Conservation (phyloP, 495 filamentous ascomycete species). For the Aspergillus nidulans region DNA sequence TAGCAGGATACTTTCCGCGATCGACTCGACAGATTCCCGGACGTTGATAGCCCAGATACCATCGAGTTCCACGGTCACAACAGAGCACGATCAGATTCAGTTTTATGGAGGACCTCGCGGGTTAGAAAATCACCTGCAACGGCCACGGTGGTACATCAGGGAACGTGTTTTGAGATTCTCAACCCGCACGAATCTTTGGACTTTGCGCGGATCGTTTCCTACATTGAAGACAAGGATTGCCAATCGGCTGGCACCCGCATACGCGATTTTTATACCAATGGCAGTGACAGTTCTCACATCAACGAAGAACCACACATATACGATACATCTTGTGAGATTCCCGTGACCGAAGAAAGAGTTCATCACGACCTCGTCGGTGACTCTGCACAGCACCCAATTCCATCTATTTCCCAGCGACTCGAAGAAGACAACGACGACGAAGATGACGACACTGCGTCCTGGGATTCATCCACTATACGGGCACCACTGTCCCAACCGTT, state of each 20-base stretch:
- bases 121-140: slow-evolving; percentile 9
- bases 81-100: slow-evolving; percentile 28
- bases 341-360: slow-evolving; percentile 6
- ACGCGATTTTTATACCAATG: slow-evolving; percentile 23
- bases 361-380: slow-evolving; percentile 21
- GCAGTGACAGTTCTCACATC: slow-evolving; percentile 3
- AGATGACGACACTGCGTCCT: slow-evolving; percentile 9
- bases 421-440: slow-evolving; percentile 19
- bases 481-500: slow-evolving; percentile 11
- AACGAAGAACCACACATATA: neutral
- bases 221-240: slow-evolving; percentile 37
- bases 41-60: slow-evolving; percentile 9
- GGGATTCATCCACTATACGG: too few species aligned
- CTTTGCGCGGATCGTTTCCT: slow-evolving; percentile 38
- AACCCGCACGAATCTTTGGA: slow-evolving; percentile 42
- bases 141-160: slow-evolving; percentile 36
- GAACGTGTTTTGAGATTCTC: slow-evolving; percentile 43
- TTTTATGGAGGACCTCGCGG: slow-evolving; percentile 21
- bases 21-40: slow-evolving; percentile 27
- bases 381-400: slow-evolving; percentile 20
- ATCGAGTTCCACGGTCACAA: slow-evolving; percentile 15
- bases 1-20: slow-evolving; percentile 41
- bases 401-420: slow-evolving; percentile 26
- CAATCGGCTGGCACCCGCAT: slow-evolving; percentile 21
- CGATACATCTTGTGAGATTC: neutral